Evolutionary conservation across 2,329 filamentous ascomycete species (phyloP).

Genomic region (Trichoderma brevicompactum): DNA sequence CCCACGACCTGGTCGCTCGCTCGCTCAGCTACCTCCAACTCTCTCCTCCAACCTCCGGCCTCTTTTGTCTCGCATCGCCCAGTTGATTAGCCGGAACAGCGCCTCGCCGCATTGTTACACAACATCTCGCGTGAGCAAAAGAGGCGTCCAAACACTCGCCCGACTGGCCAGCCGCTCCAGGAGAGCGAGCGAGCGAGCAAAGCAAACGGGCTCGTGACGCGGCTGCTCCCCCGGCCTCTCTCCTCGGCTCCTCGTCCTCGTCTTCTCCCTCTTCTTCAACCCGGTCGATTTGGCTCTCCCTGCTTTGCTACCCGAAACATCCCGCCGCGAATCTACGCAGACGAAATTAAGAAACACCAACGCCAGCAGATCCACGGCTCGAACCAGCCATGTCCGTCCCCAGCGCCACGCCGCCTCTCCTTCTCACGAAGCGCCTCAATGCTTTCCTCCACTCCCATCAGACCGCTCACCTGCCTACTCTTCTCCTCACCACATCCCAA

Average conservation of each 20-base stretch:
- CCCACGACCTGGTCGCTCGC: neutral
- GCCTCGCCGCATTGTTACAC: conserved; percentile 7
- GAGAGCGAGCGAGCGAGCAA: neutral
- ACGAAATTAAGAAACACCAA: neutral
- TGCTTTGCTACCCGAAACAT: conserved; percentile 8
- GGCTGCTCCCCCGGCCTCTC: neutral
- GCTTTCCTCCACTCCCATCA: conserved; percentile 64
- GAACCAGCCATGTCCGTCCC: conserved; percentile 41
- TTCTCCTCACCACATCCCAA: conserved; percentile 62
- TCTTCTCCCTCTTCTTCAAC: neutral
- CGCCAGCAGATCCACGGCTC: neutral
- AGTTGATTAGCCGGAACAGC: neutral
- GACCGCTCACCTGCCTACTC: conserved; percentile 60
- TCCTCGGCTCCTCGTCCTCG: neutral
- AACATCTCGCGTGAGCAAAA: conserved; percentile 11
- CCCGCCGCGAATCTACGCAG: neutral
- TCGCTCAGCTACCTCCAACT: neutral
- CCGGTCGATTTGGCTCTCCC: neutral
- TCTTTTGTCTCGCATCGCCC: neutral
- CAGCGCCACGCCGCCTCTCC: conserved; percentile 55
- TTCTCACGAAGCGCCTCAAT: conserved; percentile 69
- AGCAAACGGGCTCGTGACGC: conserved; percentile 19
- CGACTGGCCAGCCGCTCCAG: conserved; percentile 3
- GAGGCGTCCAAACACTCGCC: neutral
- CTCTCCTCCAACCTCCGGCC: conserved; percentile 13